Evolutionary conservation across 176 grass and related monocot genomes (phyloP), one percentile per base, ranked within the genome.

Genomic region (Carex kokanica): DNA sequence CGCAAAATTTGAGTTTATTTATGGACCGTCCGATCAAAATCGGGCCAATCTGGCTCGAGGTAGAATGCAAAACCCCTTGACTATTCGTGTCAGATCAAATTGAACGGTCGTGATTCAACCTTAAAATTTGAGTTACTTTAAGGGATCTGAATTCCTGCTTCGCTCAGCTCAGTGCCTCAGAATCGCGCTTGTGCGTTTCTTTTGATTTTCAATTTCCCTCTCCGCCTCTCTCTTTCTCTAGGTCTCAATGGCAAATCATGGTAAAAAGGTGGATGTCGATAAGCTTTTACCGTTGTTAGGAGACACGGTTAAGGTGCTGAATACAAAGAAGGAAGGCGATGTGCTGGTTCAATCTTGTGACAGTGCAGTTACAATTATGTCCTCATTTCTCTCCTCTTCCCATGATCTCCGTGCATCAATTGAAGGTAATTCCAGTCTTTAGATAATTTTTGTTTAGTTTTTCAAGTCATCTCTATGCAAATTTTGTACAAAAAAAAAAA

Each of bases 281-380:
- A 81, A 81, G 0, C 38, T 97, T 83, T 55, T 97, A 32, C 60
- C 87, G 14, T 68, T 79, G 31, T 72, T 65, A 49, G 83, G 90
- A 0, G 91, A 97, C 60, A 81, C 88, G 12, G 17, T 88, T 31
- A 86, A 73, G 24, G 74, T 97, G 29, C 61, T 94, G 61, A 32
- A 65, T 31, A 59, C 52, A 51, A 74, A 54, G 20, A 86, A 88
- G 47, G 90, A 90, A 77, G 73, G 49, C 0, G 85, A 88, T 43
- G 79, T 5, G 13, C 40, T 88, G 8, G 87, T 81, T 81, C 88
- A 87, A 78, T 56, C 73, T 9, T 83, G 60, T 70, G 61, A 79
- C 6, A 64, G 78, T 10, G 85, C 66, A n/a, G 61, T 78, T 74
- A 90, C 88, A 81, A 83, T 94, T 58, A 83, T 62, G 21, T 97